These are phyloP conservation scores for Aspergillus cejpii DNA, from an alignment of 2,329 filamentous ascomycete species.

Conservation along the genomic window DNA sequence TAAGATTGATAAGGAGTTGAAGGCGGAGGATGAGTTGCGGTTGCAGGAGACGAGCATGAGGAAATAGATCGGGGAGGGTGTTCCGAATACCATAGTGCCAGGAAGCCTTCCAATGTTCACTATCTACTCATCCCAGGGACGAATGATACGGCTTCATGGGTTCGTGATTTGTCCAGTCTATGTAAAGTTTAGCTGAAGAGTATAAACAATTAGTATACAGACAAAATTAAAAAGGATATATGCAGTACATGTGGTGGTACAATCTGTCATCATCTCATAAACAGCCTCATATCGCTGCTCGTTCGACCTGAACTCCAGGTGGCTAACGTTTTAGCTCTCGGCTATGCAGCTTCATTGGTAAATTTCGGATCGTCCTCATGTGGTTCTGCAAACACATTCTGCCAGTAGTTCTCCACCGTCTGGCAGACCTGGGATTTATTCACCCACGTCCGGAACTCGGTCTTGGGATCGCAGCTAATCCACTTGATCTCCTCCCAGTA, in stretches of 20 bases:
- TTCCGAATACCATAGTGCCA: conserved; percentile 1
- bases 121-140: background rate
- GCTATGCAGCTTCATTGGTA: conserved; percentile 16
- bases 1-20: conserved; percentile 42
- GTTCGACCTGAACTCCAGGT: no score
- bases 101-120: conserved; percentile 3
- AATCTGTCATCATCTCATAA: conserved; percentile 9
- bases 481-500: conserved; percentile 40
- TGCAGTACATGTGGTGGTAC: conserved; percentile 5
- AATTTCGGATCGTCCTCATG: conserved; percentile 31
- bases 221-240: conserved; percentile 2
- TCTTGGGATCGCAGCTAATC: conserved; percentile 36
- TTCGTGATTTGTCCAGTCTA: background rate
- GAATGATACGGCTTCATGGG: background rate
- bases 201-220: background rate
- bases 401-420: conserved; percentile 31
- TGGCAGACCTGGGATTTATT: conserved; percentile 27
- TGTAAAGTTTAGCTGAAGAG: background rate
- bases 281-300: conserved; percentile 1
- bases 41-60: conserved; percentile 41
- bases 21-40: conserved; percentile 40
- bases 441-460: conserved; percentile 31
- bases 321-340: no score
- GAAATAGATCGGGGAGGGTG: conserved; percentile 17
- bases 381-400: conserved; percentile 30